Evolutionary conservation across 257 asterid species (phyloP).

Genomic region (Thymus mandschuricus): DNA sequence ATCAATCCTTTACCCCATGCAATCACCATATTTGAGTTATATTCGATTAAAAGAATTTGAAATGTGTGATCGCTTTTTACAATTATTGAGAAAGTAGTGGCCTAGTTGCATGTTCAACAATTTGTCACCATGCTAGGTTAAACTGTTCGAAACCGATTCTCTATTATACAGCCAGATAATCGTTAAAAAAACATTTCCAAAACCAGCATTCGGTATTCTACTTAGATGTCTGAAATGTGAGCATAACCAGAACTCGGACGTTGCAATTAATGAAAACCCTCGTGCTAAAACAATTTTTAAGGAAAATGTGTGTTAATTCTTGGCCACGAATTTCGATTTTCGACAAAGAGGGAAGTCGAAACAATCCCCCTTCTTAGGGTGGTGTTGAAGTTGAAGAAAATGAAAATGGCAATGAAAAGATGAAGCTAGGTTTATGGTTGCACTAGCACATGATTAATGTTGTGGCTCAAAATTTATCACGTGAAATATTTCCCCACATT

Average conservation of each 20-base stretch:
- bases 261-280: conserved; percentile 1
- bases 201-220: too few relatives aligned
- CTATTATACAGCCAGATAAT: too few relatives aligned
- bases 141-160: too few relatives aligned
- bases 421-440: not conserved
- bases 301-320: not conserved
- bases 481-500: conserved; percentile 20
- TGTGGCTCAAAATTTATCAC: conserved; percentile 27
- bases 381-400: not conserved
- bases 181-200: too few relatives aligned
- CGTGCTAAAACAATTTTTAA: not conserved
- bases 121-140: not conserved
- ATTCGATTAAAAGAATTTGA: not conserved
- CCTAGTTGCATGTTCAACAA: not conserved
- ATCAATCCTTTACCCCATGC: not conserved
- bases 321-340: conserved; percentile 14
- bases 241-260: too few relatives aligned
- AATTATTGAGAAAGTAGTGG: conserved; percentile 6
- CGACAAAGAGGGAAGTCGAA: conserved; percentile 17
- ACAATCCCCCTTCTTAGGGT: conserved; percentile 11
- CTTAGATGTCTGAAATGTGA: too few relatives aligned
- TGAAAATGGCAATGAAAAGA: conserved; percentile 20
- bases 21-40: not conserved
- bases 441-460: conserved; percentile 29
- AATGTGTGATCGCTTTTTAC: not conserved